Conservation (phyloP, 2,329 filamentous ascomycete genomes). For the Nemania sp. region DNA sequence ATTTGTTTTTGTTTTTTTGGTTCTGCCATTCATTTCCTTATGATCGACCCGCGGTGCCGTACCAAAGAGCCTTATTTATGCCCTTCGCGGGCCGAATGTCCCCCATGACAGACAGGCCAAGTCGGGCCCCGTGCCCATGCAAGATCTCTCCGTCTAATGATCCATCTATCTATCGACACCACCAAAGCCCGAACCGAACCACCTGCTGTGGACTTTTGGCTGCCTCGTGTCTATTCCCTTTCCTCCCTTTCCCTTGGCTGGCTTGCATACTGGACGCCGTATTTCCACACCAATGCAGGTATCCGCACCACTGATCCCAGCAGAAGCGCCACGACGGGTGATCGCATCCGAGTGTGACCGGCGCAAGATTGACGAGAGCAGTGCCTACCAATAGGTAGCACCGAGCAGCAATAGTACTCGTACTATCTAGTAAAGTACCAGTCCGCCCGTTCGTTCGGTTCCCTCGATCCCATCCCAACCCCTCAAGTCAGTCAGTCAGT, state of each 20-base stretch:
- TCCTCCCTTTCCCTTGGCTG: background rate
- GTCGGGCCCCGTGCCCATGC: conserved; percentile 1
- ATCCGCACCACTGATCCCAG: conserved; percentile 33
- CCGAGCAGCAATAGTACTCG: background rate
- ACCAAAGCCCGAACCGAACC: background rate
- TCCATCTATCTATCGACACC: background rate
- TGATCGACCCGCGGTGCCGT: no score
- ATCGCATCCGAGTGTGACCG: conserved; percentile 26
- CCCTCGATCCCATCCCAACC: no score
- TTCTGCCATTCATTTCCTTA: no score
- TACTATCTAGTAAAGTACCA: background rate
- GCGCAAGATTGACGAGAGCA: conserved; percentile 25
- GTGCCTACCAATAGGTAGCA: background rate
- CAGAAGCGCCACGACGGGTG: conserved; percentile 28
- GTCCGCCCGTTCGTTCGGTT: background rate
- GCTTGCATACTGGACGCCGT: conserved; percentile 10
- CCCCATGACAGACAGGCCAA: conserved; percentile 6
- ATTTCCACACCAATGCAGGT: conserved; percentile 29
- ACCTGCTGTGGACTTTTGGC: conserved; percentile 11
- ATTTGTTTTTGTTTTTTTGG: background rate
- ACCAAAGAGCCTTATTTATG: background rate
- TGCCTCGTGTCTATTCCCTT: conserved; percentile 1
- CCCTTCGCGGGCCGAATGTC: conserved; percentile 15
- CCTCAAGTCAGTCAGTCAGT: background rate
- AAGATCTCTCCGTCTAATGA: background rate